These are phyloP conservation scores for Lepidium aucheri DNA, from an alignment of 345 rosid species.

Conservation along the genomic window DNA sequence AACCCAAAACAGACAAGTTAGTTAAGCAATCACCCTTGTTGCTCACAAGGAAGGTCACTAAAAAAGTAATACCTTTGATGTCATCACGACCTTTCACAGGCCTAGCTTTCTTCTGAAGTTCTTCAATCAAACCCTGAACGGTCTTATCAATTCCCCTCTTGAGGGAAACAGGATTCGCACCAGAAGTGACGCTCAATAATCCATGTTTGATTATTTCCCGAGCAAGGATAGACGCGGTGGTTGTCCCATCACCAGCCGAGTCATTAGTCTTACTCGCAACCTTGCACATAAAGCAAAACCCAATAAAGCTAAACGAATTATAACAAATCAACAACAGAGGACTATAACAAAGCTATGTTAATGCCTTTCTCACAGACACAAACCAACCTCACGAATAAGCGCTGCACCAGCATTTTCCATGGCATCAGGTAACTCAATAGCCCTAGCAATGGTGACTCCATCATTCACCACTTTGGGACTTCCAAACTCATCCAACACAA, in stretches of 20 bases:
- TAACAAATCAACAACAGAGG: neutral
- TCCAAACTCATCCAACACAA: conserved; percentile 92
- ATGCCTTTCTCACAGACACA: neutral
- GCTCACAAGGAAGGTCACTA: neutral
- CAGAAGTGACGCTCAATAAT: conserved; percentile 84
- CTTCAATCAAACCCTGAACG: conserved; percentile 61
- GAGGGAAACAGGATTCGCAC: conserved; percentile 87
- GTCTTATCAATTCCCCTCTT: conserved; percentile 93
- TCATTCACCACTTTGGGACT: conserved; percentile 97
- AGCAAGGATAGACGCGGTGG: conserved; percentile 91
- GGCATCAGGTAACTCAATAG: conserved; percentile 83
- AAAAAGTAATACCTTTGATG: conserved; percentile 47
- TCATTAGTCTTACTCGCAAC: conserved; percentile 98
- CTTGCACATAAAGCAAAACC: conserved; percentile 26
- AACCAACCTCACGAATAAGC: conserved; percentile 83
- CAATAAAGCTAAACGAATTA: neutral
- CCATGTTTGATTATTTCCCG: conserved; percentile 89
- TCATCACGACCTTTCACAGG: conserved; percentile 88
- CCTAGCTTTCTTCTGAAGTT: conserved; percentile 79
- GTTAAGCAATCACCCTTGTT: neutral
- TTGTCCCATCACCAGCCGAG: conserved; percentile 98
- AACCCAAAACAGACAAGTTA: neutral
- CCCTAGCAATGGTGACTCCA: conserved; percentile 94
- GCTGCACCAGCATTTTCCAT: conserved; percentile 99
- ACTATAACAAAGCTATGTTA: neutral